Conservation (phyloP, 345 rosid species). For the Sisymbrium altissimum region DNA sequence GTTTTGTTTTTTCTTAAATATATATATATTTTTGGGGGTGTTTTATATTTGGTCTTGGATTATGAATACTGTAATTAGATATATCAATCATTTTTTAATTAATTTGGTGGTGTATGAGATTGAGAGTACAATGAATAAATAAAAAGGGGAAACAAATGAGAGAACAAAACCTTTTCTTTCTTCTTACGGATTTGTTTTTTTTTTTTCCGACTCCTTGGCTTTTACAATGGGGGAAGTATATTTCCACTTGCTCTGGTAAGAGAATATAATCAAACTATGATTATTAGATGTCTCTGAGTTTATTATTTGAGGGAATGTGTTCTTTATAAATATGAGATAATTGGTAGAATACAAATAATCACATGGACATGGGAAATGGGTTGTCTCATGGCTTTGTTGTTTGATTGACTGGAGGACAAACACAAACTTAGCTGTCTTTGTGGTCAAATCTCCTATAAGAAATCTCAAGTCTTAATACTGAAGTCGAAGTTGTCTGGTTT, state of each 20-base stretch:
- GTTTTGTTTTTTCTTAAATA: slow-evolving; percentile 4
- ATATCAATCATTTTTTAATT: slow-evolving; percentile 35
- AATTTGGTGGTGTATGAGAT: slow-evolving; percentile 35
- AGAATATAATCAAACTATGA: slow-evolving; percentile 11
- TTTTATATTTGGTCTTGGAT: slow-evolving; percentile 20
- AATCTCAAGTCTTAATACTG: neutral
- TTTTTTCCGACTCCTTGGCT: slow-evolving; percentile 3
- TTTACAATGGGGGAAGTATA: slow-evolving; percentile 24
- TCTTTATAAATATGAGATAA: neutral
- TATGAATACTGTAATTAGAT: slow-evolving; percentile 37
- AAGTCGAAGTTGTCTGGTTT: neutral
- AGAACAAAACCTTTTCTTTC: slow-evolving; percentile 18
- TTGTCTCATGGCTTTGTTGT: slow-evolving; percentile 17
- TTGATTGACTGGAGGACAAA: slow-evolving; percentile 23
- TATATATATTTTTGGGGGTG: slow-evolving; percentile 19
- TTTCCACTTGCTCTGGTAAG: neutral
- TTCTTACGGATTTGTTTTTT: neutral
- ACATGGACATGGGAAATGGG: slow-evolving; percentile 24
- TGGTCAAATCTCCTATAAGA: neutral
- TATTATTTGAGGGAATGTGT: neutral
- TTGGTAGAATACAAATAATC: slow-evolving; percentile 1
- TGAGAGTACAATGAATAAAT: slow-evolving; percentile 24
- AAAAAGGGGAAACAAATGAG: neutral
- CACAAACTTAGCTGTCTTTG: slow-evolving; percentile 31
- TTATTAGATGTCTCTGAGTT: neutral